Evolutionary conservation across 192 early-diverging fungal genomes (phyloP).

Genomic region (Endogone sp.): DNA sequence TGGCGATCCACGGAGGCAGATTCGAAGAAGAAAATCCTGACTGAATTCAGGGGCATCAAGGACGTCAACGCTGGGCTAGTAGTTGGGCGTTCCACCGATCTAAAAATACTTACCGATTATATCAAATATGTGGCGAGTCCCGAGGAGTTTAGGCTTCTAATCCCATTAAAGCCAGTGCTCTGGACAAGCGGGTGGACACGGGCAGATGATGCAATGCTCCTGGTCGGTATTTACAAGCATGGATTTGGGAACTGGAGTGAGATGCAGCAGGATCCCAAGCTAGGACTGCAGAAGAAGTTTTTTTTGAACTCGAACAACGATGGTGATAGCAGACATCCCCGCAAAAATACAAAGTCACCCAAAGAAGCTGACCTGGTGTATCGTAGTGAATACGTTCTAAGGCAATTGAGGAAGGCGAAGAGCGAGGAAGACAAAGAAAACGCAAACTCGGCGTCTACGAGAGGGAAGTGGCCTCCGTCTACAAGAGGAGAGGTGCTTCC

Average conservation of each 20-base stretch:
- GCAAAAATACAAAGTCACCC: slow-evolving; percentile 39
- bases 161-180: slow-evolving; percentile 74
- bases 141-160: slow-evolving; percentile 72
- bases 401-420: slow-evolving; percentile 71
- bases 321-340: slow-evolving; percentile 1
- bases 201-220: slow-evolving; percentile 92
- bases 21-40: slow-evolving; percentile 69
- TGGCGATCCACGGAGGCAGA: slow-evolving; percentile 27
- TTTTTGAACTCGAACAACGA: slow-evolving; percentile 50
- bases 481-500: too few relatives aligned
- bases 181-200: slow-evolving; percentile 87
- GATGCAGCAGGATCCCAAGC: slow-evolving; percentile 73
- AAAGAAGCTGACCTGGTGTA: slow-evolving; percentile 82
- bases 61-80: slow-evolving; percentile 85
- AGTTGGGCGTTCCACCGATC: slow-evolving; percentile 68
- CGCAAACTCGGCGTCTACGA: slow-evolving; percentile 6
- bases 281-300: slow-evolving; percentile 88
- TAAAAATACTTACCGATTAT: slow-evolving; percentile 59
- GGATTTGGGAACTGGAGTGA: slow-evolving; percentile 90
- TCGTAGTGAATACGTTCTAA: slow-evolving; percentile 85
- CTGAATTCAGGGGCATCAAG: slow-evolving; percentile 73
- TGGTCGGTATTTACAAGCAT: slow-evolving; percentile 91
- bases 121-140: slow-evolving; percentile 52
- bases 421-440: slow-evolving; percentile 21
- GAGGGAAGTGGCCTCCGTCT: slow-evolving; percentile 8